A percentile compares a stretch with the other conserved stretches of the same genome.
These are phyloP conservation scores for Chalciporus sphaerocephalus DNA, from an alignment of 768 basidiomycete genomes.

Conservation along the genomic window DNA sequence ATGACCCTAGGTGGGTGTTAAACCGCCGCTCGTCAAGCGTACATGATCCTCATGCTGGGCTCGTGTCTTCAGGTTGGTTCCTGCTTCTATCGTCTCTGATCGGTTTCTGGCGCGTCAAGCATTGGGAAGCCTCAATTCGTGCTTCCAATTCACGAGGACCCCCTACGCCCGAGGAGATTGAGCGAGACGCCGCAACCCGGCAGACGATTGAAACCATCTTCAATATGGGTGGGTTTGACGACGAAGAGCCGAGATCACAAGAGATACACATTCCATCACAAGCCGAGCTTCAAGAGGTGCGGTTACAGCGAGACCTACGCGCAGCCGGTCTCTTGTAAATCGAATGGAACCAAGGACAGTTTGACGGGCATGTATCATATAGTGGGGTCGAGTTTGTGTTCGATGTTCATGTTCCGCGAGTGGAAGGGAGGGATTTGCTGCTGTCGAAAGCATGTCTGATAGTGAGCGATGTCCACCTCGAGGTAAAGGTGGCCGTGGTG, in stretches of 20 bases:
- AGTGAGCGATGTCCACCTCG: neutral
- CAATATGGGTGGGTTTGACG: constrained; percentile 37
- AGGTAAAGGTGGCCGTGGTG: neutral
- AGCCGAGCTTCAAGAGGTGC: constrained; percentile 38
- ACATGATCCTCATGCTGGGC: constrained; percentile 1
- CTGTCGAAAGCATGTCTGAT: neutral
- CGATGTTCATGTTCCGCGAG: neutral
- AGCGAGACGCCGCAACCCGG: constrained; percentile 48
- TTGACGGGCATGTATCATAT: constrained; percentile 7
- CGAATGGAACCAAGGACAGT: neutral
- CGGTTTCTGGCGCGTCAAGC: constrained; percentile 80
- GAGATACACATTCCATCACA: constrained; percentile 23
- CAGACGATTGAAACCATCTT: constrained; percentile 51
- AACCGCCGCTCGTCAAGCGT: neutral
- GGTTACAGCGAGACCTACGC: constrained; percentile 46
- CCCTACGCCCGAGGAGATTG: constrained; percentile 39
- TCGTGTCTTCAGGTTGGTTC: constrained; percentile 70
- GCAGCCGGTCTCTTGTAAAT: constrained; percentile 53
- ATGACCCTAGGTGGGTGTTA: constrained; percentile 71
- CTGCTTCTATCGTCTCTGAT: constrained; percentile 79
- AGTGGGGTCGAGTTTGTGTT: neutral
- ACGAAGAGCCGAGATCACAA: constrained; percentile 23
- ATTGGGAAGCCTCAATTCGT: constrained; percentile 74
- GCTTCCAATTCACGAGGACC: constrained; percentile 30
- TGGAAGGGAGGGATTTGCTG: neutral